These are phyloP conservation scores for Dendrobium nobile DNA, from an alignment of 106 monocot species.

Conservation along the genomic window DNA sequence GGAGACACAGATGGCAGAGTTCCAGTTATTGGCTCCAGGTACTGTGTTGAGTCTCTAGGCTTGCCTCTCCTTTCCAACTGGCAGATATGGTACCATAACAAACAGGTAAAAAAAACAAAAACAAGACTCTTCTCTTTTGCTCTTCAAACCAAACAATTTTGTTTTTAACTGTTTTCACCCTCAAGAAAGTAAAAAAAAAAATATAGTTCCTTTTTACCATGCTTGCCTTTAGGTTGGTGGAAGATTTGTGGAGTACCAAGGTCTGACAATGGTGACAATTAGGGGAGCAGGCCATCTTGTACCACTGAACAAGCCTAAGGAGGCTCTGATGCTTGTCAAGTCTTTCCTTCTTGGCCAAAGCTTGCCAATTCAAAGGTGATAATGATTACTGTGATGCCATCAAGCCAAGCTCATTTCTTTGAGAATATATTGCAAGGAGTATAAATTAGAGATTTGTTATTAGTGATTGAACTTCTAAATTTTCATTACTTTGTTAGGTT, in stretches of 20 bases:
- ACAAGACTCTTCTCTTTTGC: no score
- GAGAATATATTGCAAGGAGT: no score
- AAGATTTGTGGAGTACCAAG: constrained; percentile 78
- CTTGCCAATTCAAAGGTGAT: constrained; percentile 15
- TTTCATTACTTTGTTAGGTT: no score
- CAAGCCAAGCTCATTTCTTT: no score
- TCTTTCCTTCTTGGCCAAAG: constrained; percentile 38
- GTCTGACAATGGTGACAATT: constrained; percentile 72
- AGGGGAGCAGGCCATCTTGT: constrained; percentile 91
- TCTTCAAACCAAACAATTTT: no score
- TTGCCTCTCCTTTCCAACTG: constrained; percentile 50
- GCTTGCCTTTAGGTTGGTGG: constrained; percentile 58
- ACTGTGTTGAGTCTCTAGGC: constrained; percentile 65
- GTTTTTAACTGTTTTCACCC: neutral
- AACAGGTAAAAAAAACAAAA: constrained; percentile 34
- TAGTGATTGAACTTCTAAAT: no score
- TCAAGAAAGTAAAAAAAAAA: no score
- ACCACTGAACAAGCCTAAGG: constrained; percentile 77
- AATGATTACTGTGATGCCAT: no score
- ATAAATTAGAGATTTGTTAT: no score
- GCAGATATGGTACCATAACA: constrained; percentile 61
- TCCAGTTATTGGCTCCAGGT: constrained; percentile 75
- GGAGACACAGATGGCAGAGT: constrained; percentile 90
- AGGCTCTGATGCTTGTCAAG: constrained; percentile 54
- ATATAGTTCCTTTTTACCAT: no score